phyloP scores from a whole-genome alignment of 371 early-diverging fungal genomes.

The Haplosporangium sp. region DNA sequence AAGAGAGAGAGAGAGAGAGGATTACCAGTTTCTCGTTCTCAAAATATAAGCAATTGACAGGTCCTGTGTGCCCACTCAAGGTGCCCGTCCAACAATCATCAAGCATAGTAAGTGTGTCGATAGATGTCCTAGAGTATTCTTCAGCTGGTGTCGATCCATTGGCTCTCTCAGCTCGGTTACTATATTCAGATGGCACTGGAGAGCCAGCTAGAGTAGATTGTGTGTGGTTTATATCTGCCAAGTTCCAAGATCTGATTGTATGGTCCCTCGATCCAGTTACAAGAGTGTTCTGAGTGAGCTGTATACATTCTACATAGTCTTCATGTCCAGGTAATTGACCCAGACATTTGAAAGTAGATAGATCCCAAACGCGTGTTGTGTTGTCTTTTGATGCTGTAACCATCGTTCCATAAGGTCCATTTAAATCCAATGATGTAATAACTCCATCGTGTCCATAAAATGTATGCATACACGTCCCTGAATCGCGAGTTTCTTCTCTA shows the following conservation, averaged over 20 bases:
- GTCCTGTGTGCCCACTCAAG: conserved; percentile 66
- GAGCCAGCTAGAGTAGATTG: conserved; percentile 46
- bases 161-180: conserved; percentile 17
- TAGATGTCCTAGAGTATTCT: conserved; percentile 17
- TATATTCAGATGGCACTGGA: conserved; percentile 46
- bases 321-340: conserved; percentile 72
- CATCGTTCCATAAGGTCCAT: conserved; percentile 71
- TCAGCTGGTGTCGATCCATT: conserved; percentile 16
- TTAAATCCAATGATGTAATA: conserved; percentile 77
- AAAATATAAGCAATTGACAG: conserved; percentile 65
- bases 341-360: conserved; percentile 66
- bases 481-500: conserved; percentile 32
- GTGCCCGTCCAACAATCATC: conserved; percentile 59
- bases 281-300: conserved; percentile 71
- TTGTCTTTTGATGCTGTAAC: conserved; percentile 85
- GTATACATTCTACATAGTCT: conserved; percentile 75
- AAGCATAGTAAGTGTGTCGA: conserved; percentile 44
- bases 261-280: conserved; percentile 86
- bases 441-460: conserved; percentile 80
- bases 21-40: conserved; percentile 60
- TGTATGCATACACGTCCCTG: conserved; percentile 59
- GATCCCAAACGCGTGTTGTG: conserved; percentile 82
- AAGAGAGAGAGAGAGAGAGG: no score
- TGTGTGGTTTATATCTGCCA: conserved; percentile 65
- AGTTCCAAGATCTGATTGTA: conserved; percentile 88